Base-by-base conservation (phyloP, 2,329 filamentous ascomycete species). In the Ophiostoma sp. region DNA sequence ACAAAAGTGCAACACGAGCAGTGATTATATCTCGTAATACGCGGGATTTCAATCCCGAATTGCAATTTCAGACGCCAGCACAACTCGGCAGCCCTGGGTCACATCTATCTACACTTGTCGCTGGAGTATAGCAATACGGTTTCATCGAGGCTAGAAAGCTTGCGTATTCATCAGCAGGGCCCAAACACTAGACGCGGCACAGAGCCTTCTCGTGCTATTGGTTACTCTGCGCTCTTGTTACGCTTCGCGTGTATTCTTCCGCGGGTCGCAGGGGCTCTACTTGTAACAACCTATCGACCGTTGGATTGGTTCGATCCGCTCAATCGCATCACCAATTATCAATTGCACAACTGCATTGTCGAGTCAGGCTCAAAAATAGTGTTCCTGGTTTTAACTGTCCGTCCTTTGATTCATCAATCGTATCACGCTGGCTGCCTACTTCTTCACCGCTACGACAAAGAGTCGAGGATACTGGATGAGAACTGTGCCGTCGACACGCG, bases 401-500 rank as follows among this genome's bases (percentile, higher is more conserved):
- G 15, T 41, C 39, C 39, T 11, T 54, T 39, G 8, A 39, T 39
- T 39, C 6, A n/a, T 11, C 11, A 23, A 23, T n/a, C 48, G 20
- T 27, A 54, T 54, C n/a, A 23, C 10, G 7, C 1, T 27, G 8
- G 3, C 48, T 23, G n/a, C 20, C 54, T 69, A 74, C 67, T 74
- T 73, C 66, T 71, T 71, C 7, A 74, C 71, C 33, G 83, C 82
- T 31, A 88, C 82, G 27, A 87, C 78, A 78, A 88, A 88, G 67
- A 87, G 75, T 62, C 86, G 78, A 27, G 85, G 85, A 74, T 85
- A 88, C n/a, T 76, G 78, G 72, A 88, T 75, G 71, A 88, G 73
- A 1, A 88, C 85, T 71, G 79, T 83, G 1, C 85, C 85, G 76
- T 88, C 85, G 2, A 66, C 74, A 67, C 80, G 76, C n/a, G 69